Conservation (phyloP, 169 alveolate genomes). For the Plasmodium fragile region DNA sequence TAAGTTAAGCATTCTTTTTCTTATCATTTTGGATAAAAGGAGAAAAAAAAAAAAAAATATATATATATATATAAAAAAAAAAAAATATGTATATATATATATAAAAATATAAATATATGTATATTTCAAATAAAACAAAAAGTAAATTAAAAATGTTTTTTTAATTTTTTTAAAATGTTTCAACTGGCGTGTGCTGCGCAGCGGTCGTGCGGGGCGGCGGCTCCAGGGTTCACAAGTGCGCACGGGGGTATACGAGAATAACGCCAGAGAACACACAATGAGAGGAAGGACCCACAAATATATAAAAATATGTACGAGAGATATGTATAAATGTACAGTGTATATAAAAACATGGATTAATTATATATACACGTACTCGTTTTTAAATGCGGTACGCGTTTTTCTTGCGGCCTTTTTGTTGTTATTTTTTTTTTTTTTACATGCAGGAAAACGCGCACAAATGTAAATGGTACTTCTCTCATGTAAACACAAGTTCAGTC, state of each 20-base stretch:
- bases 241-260: neutral
- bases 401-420: neutral
- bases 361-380: neutral
- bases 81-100: neutral
- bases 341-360: too few species aligned
- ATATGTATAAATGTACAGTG: neutral
- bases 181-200: neutral
- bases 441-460: neutral
- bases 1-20: neutral
- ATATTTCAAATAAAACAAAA: neutral
- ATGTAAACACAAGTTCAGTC: neutral
- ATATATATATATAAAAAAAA: too few species aligned
- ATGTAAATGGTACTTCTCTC: neutral
- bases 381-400: neutral
- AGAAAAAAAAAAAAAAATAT: neutral
- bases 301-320: neutral
- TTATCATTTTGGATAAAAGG: slow-evolving; percentile 28
- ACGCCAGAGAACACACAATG: neutral
- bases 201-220: neutral
- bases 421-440: neutral
- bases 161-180: neutral
- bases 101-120: neutral
- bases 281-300: neutral
- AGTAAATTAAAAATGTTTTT: neutral
- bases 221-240: neutral